A percentile compares a stretch with the other conserved stretches of the same genome.
phyloP scores from a whole-genome alignment of 78 protist genomes.

The Guillardia theta region DNA sequence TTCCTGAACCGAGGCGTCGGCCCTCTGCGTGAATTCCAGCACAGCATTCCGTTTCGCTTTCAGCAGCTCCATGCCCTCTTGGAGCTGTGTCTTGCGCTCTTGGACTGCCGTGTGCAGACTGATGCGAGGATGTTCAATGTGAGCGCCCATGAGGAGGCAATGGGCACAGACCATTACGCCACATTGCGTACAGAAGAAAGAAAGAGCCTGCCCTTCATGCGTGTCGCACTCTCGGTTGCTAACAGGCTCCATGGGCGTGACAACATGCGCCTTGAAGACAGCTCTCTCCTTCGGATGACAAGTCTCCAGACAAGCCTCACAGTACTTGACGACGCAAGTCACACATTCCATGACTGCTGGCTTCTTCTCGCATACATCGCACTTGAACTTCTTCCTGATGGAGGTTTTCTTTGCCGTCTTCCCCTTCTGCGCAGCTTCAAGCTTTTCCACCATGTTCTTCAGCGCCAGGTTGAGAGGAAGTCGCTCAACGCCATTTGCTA shows the following conservation, averaged over 20 bases:
- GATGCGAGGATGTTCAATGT: conserved; percentile 6
- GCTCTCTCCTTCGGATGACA: background rate
- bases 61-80: background rate
- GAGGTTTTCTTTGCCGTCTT: conserved; percentile 1
- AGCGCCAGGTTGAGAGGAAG: background rate
- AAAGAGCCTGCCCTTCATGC: background rate
- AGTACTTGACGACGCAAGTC: conserved; percentile 15
- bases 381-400: background rate
- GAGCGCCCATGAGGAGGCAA: conserved; percentile 5
- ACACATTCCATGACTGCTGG: background rate
- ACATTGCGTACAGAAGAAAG: background rate
- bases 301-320: background rate
- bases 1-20: background rate
- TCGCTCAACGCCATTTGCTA: background rate
- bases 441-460: background rate
- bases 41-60: background rate
- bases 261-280: background rate
- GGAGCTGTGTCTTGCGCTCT: background rate
- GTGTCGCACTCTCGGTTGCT: background rate
- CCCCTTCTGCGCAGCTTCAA: background rate
- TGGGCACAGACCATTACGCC: conserved; percentile 4
- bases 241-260: background rate
- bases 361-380: conserved; percentile 27
- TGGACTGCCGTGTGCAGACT: background rate
- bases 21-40: background rate